A percentile compares a stretch with the other conserved stretches of the same genome.
These are phyloP conservation scores for Hypoxylon sp. DNA, from an alignment of 2,329 filamentous ascomycete species.

Conservation along the genomic window DNA sequence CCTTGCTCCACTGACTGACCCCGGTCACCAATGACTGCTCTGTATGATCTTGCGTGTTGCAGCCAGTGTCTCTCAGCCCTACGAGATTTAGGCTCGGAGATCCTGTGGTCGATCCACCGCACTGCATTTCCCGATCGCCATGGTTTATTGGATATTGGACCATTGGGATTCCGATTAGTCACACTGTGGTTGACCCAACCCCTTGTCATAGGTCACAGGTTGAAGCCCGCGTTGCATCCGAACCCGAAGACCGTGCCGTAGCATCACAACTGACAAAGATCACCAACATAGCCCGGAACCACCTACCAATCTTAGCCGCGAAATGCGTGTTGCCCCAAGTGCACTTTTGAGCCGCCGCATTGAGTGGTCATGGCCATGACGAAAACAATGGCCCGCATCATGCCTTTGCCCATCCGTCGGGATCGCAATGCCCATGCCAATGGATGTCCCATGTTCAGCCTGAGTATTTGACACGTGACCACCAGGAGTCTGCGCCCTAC, in stretches of 20 bases:
- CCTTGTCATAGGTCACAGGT: slow-evolving; percentile 37
- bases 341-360: slow-evolving; percentile 14
- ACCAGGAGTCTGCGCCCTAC: slow-evolving; percentile 27
- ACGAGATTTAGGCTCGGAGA: slow-evolving; percentile 46
- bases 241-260: slow-evolving; percentile 30
- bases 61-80: slow-evolving; percentile 44
- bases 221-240: slow-evolving; percentile 29
- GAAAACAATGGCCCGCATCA: slow-evolving; percentile 14
- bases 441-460: slow-evolving; percentile 18
- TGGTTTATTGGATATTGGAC: slow-evolving; percentile 28
- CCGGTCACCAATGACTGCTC: slow-evolving; percentile 40
- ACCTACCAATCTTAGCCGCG: slow-evolving; percentile 32
- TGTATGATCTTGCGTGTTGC: slow-evolving; percentile 37
- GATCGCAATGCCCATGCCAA: background rate
- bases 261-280: slow-evolving; percentile 28
- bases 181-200: slow-evolving; percentile 25
- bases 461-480: slow-evolving; percentile 37
- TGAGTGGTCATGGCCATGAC: slow-evolving; percentile 5
- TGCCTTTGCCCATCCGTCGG: slow-evolving; percentile 7
- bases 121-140: slow-evolving; percentile 41
- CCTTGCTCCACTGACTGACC: slow-evolving; percentile 38
- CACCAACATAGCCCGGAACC: slow-evolving; percentile 32
- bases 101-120: slow-evolving; percentile 43
- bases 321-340: slow-evolving; percentile 19
- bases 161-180: slow-evolving; percentile 34